Evolutionary conservation across 805 yeast genomes (phyloP).

Genomic region (Starmerella apis): DNA sequence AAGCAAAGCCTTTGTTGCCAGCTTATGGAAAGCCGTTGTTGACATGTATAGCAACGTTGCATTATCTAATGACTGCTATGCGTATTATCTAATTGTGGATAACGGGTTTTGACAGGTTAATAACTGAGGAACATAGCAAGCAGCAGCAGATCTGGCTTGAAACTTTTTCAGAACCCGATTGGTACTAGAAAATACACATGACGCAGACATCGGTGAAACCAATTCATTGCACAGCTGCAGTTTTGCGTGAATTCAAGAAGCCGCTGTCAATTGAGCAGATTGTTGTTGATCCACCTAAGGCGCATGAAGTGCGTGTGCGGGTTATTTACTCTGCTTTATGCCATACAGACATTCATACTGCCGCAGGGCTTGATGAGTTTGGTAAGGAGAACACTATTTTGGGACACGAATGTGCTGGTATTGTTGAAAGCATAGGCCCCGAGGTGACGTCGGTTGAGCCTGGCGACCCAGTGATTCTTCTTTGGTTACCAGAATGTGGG

Average conservation of each 20-base stretch:
- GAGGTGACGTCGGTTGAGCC: slow-evolving; percentile 81
- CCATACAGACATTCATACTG: slow-evolving; percentile 95
- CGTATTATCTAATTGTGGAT: too few relatives aligned
- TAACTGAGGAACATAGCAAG: too few relatives aligned
- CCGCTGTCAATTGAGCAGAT: slow-evolving; percentile 67
- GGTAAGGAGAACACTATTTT: slow-evolving; percentile 87
- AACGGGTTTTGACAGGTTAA: neutral
- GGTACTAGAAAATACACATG: too few relatives aligned
- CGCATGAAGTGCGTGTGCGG: slow-evolving; percentile 94
- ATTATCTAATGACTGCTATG: neutral
- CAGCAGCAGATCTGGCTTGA: too few relatives aligned
- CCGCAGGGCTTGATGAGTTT: slow-evolving; percentile 91
- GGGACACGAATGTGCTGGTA: slow-evolving; percentile 98
- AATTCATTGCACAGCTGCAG: slow-evolving; percentile 91
- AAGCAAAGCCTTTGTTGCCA: neutral
- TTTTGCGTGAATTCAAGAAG: slow-evolving; percentile 91
- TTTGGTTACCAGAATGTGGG: slow-evolving; percentile 93
- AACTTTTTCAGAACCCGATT: too few relatives aligned
- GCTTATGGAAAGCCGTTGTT: too few relatives aligned
- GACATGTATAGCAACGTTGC: too few relatives aligned
- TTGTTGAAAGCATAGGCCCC: slow-evolving; percentile 90
- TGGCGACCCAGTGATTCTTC: slow-evolving; percentile 88
- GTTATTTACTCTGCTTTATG: slow-evolving; percentile 86
- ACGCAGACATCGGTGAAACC: too few relatives aligned
- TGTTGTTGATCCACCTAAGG: slow-evolving; percentile 87